These are phyloP conservation scores for Pseudozyma pruni DNA, from an alignment of 1,284 basidiomycete genomes.

Conservation along the genomic window DNA sequence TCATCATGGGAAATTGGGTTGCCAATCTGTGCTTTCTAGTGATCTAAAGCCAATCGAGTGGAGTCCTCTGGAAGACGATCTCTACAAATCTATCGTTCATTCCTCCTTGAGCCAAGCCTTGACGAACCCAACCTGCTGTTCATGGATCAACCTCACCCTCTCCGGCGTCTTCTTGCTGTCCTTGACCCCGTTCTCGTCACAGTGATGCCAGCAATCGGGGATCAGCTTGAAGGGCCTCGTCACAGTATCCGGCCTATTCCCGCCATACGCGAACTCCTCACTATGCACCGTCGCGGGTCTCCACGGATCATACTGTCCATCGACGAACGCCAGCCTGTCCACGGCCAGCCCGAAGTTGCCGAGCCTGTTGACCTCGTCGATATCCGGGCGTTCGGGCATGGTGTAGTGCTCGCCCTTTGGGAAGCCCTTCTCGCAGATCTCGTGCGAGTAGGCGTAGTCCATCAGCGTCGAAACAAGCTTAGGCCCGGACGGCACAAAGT, in stretches of 20 bases:
- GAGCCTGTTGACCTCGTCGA: conserved; percentile 78
- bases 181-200: conserved; percentile 54
- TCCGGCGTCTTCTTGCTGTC: conserved; percentile 74
- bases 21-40: background rate
- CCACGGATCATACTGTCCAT: conserved; percentile 88
- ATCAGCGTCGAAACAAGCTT: conserved; percentile 79
- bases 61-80: no score
- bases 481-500: conserved; percentile 64
- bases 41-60: no score
- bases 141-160: conserved; percentile 83
- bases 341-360: conserved; percentile 74
- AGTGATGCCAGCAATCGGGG: conserved; percentile 69
- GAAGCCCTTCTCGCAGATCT: conserved; percentile 84
- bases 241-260: conserved; percentile 77
- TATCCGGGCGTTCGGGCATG: conserved; percentile 79
- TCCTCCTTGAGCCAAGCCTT: conserved; percentile 79
- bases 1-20: no score
- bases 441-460: conserved; percentile 80
- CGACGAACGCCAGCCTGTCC: conserved; percentile 84
- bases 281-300: conserved; percentile 85
- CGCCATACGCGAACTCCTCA: conserved; percentile 74
- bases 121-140: conserved; percentile 83
- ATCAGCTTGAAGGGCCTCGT: conserved; percentile 87
- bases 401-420: conserved; percentile 79
- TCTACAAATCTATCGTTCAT: no score